Evolutionary conservation across 78 protist genomes (phyloP).

Genomic region (Tieghemostelium lacteum): DNA sequence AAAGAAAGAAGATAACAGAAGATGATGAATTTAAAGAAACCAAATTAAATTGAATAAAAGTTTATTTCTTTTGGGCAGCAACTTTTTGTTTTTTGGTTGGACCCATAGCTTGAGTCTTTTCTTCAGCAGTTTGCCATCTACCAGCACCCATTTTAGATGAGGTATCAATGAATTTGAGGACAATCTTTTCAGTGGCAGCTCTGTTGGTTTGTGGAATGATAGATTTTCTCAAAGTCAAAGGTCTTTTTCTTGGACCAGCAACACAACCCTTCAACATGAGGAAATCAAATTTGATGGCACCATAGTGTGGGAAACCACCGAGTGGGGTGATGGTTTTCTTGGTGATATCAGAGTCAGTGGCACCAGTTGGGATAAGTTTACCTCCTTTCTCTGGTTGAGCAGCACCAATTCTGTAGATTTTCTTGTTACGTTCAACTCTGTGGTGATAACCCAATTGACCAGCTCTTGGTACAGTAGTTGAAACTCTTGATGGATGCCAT

Average conservation of each 20-base stretch:
- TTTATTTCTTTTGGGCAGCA: not conserved
- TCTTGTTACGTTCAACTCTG: constrained; percentile 99
- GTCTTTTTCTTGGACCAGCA: constrained; percentile 97
- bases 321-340: constrained; percentile 99
- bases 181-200: constrained; percentile 91
- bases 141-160: constrained; percentile 99
- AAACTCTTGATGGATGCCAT: constrained; percentile 99
- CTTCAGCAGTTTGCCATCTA: constrained; percentile 98
- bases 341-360: constrained; percentile 98
- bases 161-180: constrained; percentile 99
- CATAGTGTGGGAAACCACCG: constrained; percentile 99
- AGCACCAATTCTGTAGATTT: constrained; percentile 98
- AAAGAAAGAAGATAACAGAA: too few species aligned
- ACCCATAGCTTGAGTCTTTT: constrained; percentile 96
- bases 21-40: too few species aligned
- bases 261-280: constrained; percentile 97
- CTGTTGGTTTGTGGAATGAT: constrained; percentile 89
- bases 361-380: constrained; percentile 88
- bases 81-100: constrained; percentile 36
- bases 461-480: constrained; percentile 99
- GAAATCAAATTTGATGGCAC: constrained; percentile 96
- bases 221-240: constrained; percentile 98
- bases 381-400: constrained; percentile 77
- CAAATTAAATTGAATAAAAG: too few species aligned
- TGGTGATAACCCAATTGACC: constrained; percentile 99